Evolutionary conservation across 352 stramenopile species (phyloP).

Genomic region (Pythium plurisporium): DNA sequence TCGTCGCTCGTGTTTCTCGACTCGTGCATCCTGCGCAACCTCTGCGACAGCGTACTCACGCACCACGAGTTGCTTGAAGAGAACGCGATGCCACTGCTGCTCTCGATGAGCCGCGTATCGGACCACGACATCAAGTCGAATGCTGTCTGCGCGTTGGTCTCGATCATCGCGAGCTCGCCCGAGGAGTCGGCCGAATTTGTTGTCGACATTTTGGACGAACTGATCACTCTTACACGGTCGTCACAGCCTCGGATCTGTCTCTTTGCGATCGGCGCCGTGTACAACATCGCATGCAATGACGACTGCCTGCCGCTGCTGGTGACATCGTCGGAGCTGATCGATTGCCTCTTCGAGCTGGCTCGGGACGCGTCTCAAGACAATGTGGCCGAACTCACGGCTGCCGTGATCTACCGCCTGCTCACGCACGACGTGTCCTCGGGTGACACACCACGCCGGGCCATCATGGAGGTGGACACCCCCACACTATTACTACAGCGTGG

Average conservation of each 20-base stretch:
- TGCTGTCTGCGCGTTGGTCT: conserved; percentile 62
- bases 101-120: conserved; percentile 51
- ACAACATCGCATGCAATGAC: conserved; percentile 76
- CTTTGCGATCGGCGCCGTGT: conserved; percentile 62
- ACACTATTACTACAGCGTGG: conserved; percentile 36
- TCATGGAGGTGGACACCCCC: background rate
- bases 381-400: conserved; percentile 44
- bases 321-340: conserved; percentile 29
- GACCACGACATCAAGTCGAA: conserved; percentile 58
- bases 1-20: conserved; percentile 43
- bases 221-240: conserved; percentile 44
- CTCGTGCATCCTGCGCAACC: conserved; percentile 67
- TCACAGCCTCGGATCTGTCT: conserved; percentile 26
- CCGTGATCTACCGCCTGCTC: conserved; percentile 54
- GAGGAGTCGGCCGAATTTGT: conserved; percentile 49
- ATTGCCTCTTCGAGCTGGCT: conserved; percentile 38
- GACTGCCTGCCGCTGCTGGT: conserved; percentile 46
- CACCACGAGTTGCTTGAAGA: conserved; percentile 71
- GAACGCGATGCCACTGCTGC: conserved; percentile 40
- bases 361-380: conserved; percentile 23
- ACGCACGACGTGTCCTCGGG: background rate
- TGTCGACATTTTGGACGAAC: conserved; percentile 44
- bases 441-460: background rate
- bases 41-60: conserved; percentile 68
- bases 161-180: conserved; percentile 55